phyloP scores from a whole-genome alignment of 225 moss, liverwort and hornwort genomes.

The Physcomitrellopsis africana region DNA sequence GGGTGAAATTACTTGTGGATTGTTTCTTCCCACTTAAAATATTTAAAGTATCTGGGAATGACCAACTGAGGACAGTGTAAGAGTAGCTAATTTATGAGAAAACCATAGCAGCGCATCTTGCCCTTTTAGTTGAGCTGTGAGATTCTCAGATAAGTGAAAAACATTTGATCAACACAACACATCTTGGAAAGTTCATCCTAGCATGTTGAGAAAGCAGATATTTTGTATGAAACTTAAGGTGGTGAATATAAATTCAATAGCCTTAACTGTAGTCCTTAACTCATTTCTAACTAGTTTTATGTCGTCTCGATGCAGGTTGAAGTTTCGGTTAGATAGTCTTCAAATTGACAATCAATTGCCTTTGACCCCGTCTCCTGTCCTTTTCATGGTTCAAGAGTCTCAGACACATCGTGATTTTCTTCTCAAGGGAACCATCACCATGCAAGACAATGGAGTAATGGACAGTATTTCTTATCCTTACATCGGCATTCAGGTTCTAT shows the following conservation, averaged over 20 bases:
- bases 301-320: slow-evolving; percentile 65
- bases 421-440: slow-evolving; percentile 86
- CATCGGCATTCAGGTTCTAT: slow-evolving; percentile 85
- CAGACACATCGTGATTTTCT: slow-evolving; percentile 73
- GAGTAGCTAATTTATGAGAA: background rate
- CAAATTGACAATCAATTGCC: slow-evolving; percentile 95
- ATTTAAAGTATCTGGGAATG: background rate
- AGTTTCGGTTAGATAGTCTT: slow-evolving; percentile 82
- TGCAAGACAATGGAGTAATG: slow-evolving; percentile 75
- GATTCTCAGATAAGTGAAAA: background rate
- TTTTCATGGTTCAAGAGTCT: slow-evolving; percentile 88
- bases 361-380: slow-evolving; percentile 89
- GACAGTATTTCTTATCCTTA: slow-evolving; percentile 87
- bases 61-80: background rate
- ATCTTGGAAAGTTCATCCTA: slow-evolving; percentile 1
- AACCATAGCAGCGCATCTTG: background rate
- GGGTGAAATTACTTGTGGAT: slow-evolving; percentile 1
- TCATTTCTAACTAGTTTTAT: slow-evolving; percentile 13
- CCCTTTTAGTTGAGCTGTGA: too few relatives aligned
- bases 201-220: background rate
- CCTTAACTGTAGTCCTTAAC: slow-evolving; percentile 2
- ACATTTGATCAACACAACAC: background rate
- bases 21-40: background rate
- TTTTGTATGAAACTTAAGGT: slow-evolving; percentile 9
- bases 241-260: slow-evolving; percentile 6